These are phyloP conservation scores for Capsicum chinense DNA, from an alignment of 257 asterid species.

Conservation along the genomic window DNA sequence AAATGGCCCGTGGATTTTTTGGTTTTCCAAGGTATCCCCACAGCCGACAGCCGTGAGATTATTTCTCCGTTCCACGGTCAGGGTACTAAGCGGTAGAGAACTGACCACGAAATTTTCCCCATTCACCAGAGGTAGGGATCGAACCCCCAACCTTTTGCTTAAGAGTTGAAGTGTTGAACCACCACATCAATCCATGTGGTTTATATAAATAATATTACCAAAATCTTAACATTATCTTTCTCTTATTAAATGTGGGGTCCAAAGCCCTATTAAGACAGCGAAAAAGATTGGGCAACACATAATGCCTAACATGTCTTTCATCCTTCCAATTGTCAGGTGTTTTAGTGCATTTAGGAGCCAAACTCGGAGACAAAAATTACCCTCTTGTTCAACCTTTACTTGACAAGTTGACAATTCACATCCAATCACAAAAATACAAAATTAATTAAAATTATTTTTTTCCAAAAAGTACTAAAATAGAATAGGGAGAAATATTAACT, in stretches of 20 bases:
- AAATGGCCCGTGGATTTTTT: no score
- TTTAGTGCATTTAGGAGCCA: slow-evolving; percentile 63
- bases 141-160: no score
- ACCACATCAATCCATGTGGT: no score
- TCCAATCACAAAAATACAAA: slow-evolving; percentile 14
- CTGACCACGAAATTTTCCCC: no score
- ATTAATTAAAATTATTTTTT: neutral
- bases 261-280: neutral
- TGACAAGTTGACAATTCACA: slow-evolving; percentile 37
- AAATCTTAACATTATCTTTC: neutral
- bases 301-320: slow-evolving; percentile 33
- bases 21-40: no score
- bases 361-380: slow-evolving; percentile 51
- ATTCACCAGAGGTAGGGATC: no score
- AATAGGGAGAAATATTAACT: neutral
- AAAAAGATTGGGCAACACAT: slow-evolving; percentile 25
- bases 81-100: no score
- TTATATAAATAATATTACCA: neutral
- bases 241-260: neutral
- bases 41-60: no score
- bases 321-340: slow-evolving; percentile 76
- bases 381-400: slow-evolving; percentile 46
- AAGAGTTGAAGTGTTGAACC: no score
- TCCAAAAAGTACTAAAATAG: no score
- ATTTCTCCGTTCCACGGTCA: no score